phyloP scores from a whole-genome alignment of 331 rosid species.

The Malus hybrid region DNA sequence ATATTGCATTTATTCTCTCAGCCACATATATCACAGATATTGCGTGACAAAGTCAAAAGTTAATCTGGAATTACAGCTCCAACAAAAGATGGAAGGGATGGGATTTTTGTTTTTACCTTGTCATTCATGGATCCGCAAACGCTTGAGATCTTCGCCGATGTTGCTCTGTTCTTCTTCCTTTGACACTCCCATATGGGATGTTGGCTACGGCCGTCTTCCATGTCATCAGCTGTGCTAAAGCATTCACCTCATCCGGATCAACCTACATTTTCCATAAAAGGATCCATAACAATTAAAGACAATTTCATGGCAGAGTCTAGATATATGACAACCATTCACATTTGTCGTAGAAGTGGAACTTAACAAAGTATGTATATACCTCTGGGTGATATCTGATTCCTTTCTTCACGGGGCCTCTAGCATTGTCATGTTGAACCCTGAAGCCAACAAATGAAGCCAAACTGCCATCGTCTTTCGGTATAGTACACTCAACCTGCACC shows the following conservation, averaged over 20 bases:
- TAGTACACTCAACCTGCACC: slow-evolving; percentile 50
- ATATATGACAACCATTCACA: no score
- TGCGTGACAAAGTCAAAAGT: no score
- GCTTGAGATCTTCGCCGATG: no score
- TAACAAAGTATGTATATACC: slow-evolving; percentile 29
- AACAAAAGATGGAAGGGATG: no score
- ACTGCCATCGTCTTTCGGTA: slow-evolving; percentile 83
- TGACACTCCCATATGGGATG: slow-evolving; percentile 90
- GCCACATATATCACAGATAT: no score
- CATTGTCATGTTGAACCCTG: slow-evolving; percentile 89
- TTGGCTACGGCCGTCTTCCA: slow-evolving; percentile 95
- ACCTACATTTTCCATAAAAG: slow-evolving; percentile 34
- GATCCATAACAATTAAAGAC: neutral
- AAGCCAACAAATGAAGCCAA: slow-evolving; percentile 73
- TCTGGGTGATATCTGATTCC: slow-evolving; percentile 96
- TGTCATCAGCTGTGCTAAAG: slow-evolving; percentile 88
- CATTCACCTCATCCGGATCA: slow-evolving; percentile 91
- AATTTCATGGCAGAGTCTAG: no score
- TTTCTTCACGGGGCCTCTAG: slow-evolving; percentile 99
- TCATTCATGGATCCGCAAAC: no score
- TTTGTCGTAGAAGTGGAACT: no score
- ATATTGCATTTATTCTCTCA: no score
- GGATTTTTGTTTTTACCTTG: no score
- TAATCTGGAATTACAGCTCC: no score
- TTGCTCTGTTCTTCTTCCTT: slow-evolving; percentile 23